Evolutionary conservation across 345 rosid genomes (phyloP).

Genomic region (Geranium rotundifolium): DNA sequence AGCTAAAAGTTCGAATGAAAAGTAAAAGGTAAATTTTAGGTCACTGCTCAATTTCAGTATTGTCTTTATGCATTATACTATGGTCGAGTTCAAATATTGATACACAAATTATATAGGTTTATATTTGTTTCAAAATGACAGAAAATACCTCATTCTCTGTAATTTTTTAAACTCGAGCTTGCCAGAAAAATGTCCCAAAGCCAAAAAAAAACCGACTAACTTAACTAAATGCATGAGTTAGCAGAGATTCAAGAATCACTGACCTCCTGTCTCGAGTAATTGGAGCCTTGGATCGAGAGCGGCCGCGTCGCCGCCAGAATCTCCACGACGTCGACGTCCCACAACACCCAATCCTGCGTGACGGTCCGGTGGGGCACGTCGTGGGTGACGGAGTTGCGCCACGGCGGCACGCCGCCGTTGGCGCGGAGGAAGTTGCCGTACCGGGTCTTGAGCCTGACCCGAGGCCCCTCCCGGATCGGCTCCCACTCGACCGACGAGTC

Average conservation of each 20-base stretch:
- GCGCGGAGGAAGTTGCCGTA: slow-evolving; percentile 62
- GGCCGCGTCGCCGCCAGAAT: slow-evolving; percentile 19
- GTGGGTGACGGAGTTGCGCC: slow-evolving; percentile 79
- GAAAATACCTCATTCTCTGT: no score
- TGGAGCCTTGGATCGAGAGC: slow-evolving; percentile 26
- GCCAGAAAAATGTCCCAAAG: no score
- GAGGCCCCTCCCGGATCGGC: slow-evolving; percentile 44
- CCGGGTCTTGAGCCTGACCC: slow-evolving; percentile 46
- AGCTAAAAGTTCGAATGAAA: no score
- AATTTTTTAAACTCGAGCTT: no score
- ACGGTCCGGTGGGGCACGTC: slow-evolving; percentile 57
- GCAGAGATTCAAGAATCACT: background rate
- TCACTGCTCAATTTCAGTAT: no score
- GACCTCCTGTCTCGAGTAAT: slow-evolving; percentile 61
- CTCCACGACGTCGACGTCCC: slow-evolving; percentile 70
- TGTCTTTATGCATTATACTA: no score
- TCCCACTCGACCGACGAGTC: slow-evolving; percentile 72
- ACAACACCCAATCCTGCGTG: slow-evolving; percentile 63
- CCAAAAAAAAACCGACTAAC: no score
- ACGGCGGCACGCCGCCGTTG: slow-evolving; percentile 78
- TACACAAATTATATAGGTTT: background rate
- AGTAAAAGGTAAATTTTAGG: no score
- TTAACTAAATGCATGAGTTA: no score
- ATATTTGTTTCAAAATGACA: no score
- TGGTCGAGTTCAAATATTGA: no score